Base-by-base conservation (phyloP, 2,329 filamentous ascomycete genomes). In the Hymenoscyphus albidus region DNA sequence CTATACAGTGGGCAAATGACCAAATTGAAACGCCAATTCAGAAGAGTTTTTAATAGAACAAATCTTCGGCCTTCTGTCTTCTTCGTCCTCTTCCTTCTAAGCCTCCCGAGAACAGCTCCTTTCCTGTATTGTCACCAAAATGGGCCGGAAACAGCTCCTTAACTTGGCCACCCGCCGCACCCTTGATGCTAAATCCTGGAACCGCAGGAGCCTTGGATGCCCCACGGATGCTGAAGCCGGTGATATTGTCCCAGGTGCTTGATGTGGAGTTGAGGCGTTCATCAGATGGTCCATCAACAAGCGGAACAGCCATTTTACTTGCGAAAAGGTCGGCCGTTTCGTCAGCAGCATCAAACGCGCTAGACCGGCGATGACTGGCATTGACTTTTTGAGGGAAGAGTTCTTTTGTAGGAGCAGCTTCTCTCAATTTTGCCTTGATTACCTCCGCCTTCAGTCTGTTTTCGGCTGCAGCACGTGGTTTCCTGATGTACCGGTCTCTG, bases 71-170 rank as follows among this genome's bases (percentile, higher is more conserved):
- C 73, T 81, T 87, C 70, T 88, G 85, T 68, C 90, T 83, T 67
- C 80, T 82, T 65, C 81, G 80, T 14, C 83, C 81, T 67, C 86
- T 80, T 1, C 84, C 85, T 62, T 85, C 83, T 32, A 86, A 72
- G 71, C 84, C 85, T 61, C 85, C 83, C 32, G 86, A 72, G 71
- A 92, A 90, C 16, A 92, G 76, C 73, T 93, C 90, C 76, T 90
- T 92, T 59, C 85, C 86, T 1, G 82, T 77, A 72, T 91, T 91
- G 22, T 74, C 76, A 32, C 79, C 80, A 56, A 86, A 83, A 69
- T 86, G 89, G 16, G 81, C 81, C 0, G 89, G 89, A 70, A 92
- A 92, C 22, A 93, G 76, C 75, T 93, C 90, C 69, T 85, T 88
- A 70, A 77, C 79, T 5, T 77, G 76, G 1, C 80, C 79, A 1